A percentile compares a stretch with the other conserved stretches of the same genome.
Conservation (phyloP, 1,284 basidiomycete genomes). For the Gomphus bonarii region DNA sequence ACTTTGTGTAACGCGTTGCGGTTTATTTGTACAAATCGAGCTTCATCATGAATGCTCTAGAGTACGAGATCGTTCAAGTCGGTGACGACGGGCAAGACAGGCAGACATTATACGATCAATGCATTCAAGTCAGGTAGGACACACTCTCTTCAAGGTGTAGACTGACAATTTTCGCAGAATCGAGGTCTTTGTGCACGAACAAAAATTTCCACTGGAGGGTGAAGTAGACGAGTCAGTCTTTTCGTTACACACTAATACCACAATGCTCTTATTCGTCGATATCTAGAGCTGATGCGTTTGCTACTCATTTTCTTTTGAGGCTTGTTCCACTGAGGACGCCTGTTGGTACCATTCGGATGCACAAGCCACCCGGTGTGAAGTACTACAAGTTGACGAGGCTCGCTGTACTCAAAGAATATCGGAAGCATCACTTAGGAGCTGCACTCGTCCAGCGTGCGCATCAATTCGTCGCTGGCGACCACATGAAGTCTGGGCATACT, state of each 20-base stretch:
- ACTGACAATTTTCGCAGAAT: constrained; percentile 27
- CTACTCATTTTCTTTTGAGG: constrained; percentile 62
- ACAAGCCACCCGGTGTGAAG: constrained; percentile 13
- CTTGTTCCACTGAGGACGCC: constrained; percentile 46
- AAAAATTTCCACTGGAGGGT: constrained; percentile 56
- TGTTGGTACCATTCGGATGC: constrained; percentile 55
- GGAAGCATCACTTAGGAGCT: constrained; percentile 50
- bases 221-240: constrained; percentile 55
- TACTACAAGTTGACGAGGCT: constrained; percentile 65
- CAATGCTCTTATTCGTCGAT: neutral
- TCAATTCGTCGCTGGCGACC: constrained; percentile 40
- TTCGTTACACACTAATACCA: neutral
- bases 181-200: constrained; percentile 59
- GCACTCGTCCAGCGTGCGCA: constrained; percentile 53
- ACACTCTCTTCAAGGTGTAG: neutral
- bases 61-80: constrained; percentile 43
- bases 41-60: constrained; percentile 20
- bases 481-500: constrained; percentile 20
- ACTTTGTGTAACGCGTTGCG: no score
- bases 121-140: constrained; percentile 10
- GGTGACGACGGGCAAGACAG: constrained; percentile 19
- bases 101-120: constrained; percentile 6
- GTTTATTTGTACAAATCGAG: no score
- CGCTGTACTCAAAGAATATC: constrained; percentile 55
- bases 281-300: constrained; percentile 44